Conservation (phyloP, 1,284 basidiomycete species). For the Heterobasidion annosum region DNA sequence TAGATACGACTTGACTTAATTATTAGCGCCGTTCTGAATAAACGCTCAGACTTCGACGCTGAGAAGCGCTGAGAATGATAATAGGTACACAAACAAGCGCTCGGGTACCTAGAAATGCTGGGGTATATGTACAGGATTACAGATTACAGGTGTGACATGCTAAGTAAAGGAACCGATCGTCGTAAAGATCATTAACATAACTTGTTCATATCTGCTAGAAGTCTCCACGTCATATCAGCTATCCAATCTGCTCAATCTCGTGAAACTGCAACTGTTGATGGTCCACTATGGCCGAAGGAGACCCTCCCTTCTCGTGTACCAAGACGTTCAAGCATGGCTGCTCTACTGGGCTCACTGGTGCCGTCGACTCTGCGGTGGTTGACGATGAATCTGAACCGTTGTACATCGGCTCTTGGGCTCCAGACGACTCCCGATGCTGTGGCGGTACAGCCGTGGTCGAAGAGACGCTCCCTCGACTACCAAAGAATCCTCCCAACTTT, state of each 20-base stretch:
- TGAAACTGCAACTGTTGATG: not conserved
- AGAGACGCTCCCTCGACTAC: slow-evolving; percentile 43
- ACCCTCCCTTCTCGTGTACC: not conserved
- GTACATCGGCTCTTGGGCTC: slow-evolving; percentile 19
- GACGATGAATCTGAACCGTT: slow-evolving; percentile 29
- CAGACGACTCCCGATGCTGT: slow-evolving; percentile 1
- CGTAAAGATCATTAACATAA: not conserved
- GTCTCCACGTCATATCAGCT: too few species aligned
- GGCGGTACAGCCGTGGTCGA: slow-evolving; percentile 21
- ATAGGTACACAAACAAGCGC: too few species aligned
- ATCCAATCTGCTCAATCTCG: not conserved
- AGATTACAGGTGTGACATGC: too few species aligned
- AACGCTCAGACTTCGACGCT: too few species aligned
- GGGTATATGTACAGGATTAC: not conserved
- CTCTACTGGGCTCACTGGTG: slow-evolving; percentile 24
- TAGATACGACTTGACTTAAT: not conserved
- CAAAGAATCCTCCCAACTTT: slow-evolving; percentile 65
- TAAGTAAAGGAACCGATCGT: too few species aligned
- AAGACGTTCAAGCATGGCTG: slow-evolving; percentile 7
- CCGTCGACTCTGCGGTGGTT: slow-evolving; percentile 20
- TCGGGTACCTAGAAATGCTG: not conserved
- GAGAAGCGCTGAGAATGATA: too few species aligned
- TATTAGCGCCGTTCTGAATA: not conserved
- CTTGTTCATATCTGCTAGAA: too few species aligned
- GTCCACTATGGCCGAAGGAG: not conserved